Conservation (phyloP, 768 basidiomycete species). For the Candolleomyces efflorescens region DNA sequence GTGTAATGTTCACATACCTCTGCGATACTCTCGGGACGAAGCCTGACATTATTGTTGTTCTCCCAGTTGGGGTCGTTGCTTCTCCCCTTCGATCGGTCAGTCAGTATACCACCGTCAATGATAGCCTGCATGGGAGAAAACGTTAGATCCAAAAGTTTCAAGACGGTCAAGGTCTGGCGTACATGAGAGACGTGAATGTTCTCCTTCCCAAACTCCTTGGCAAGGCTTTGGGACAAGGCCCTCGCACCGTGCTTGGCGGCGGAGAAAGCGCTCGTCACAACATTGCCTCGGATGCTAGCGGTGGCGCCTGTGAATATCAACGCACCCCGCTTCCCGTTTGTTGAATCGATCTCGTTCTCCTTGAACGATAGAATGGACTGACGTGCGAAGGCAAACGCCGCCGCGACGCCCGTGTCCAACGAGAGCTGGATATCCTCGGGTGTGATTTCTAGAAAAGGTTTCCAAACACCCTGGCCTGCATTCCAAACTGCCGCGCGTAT, state of each 20-base stretch:
- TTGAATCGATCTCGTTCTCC: conserved; percentile 45
- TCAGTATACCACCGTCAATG: conserved; percentile 61
- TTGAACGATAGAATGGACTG: conserved; percentile 59
- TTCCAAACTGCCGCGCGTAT: conserved; percentile 67
- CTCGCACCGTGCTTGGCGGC: conserved; percentile 61
- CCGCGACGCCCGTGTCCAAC: conserved; percentile 49
- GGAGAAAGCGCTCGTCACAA: conserved; percentile 55
- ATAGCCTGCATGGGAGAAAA: conserved; percentile 39
- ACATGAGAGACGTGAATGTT: conserved; percentile 78
- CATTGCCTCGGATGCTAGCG: conserved; percentile 59
- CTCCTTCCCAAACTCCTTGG: conserved; percentile 70
- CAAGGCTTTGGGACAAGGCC: conserved; percentile 64
- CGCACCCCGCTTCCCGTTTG: conserved; percentile 54
- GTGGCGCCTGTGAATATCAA: conserved; percentile 75
- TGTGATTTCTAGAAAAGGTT: conserved; percentile 62
- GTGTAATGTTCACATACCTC: conserved; percentile 35
- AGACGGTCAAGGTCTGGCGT: conserved; percentile 31
- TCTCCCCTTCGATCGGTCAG: conserved; percentile 22
- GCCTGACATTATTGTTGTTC: conserved; percentile 39
- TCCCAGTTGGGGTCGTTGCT: conserved; percentile 34
- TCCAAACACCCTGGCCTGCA: conserved; percentile 52
- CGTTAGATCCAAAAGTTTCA: neutral
- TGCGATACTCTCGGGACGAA: conserved; percentile 68
- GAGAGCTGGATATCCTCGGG: conserved; percentile 50
- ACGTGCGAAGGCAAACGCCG: conserved; percentile 60